phyloP scores from a whole-genome alignment of 2,329 filamentous ascomycete species.

The Cordyceps cicadae region DNA sequence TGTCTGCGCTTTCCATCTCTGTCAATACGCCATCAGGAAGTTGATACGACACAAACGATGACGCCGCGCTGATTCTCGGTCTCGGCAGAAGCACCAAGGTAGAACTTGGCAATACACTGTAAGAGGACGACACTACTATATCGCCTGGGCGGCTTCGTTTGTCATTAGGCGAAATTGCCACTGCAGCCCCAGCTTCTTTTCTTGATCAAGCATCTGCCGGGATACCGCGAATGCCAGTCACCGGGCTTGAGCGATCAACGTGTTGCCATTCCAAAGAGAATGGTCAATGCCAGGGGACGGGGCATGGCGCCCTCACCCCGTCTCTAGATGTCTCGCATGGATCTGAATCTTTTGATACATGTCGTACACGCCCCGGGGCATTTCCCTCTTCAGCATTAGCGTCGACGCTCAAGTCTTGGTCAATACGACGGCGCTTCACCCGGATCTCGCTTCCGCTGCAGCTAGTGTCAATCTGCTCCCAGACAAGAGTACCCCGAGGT shows the following conservation, averaged over 20 bases:
- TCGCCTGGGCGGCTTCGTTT: neutral
- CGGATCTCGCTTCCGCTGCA: slow-evolving; percentile 7
- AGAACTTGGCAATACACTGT: neutral
- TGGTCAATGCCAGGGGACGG: neutral
- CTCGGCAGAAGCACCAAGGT: neutral
- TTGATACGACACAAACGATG: too few relatives aligned
- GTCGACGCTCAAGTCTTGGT: neutral
- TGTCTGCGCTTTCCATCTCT: neutral
- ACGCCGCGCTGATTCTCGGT: too few relatives aligned
- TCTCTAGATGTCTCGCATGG: slow-evolving; percentile 5
- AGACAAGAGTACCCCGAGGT: neutral
- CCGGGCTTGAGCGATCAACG: neutral
- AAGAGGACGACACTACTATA: neutral
- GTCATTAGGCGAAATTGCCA: neutral
- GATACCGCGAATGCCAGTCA: neutral
- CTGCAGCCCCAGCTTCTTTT: neutral
- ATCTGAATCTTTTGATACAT: slow-evolving; percentile 9
- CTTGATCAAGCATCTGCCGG: neutral
- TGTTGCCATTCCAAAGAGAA: neutral
- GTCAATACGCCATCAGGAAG: neutral
- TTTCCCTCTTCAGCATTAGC: neutral
- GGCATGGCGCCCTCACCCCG: neutral
- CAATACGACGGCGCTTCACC: neutral
- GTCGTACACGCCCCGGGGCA: slow-evolving; percentile 5
- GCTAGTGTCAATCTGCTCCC: neutral